Base-by-base conservation (phyloP, 176 grass and related monocot genomes). In the Oryza officinalis region DNA sequence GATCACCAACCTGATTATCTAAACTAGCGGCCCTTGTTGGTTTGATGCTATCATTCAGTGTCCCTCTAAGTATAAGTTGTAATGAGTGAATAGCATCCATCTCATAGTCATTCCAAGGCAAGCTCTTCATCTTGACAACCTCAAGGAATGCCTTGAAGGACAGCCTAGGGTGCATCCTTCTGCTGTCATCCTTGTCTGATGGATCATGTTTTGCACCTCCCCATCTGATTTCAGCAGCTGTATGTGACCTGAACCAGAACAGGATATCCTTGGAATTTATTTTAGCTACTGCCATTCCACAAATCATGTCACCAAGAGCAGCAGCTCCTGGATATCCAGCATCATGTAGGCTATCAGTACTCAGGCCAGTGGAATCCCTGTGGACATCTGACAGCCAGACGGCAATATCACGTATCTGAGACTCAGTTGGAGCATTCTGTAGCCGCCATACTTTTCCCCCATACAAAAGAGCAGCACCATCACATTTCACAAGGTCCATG, bases 41-140 rank as follows among this genome's bases (percentile, higher is more conserved):
- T 38, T 75, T 82, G 18, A 20, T n/a, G 61, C 30, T 44, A 33
- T 86, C 88, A 82, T 63, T 94, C 47, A 94, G 68, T 4, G 90
- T 81, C 54, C 92, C 92, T 70, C 96, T 88, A 31, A 98, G 89
- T 81, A 98, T 98, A 52, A 98, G 93, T 85, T 98, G 96, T 69
- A 98, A 43, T 11, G 96, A 94, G 83, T 98, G 96, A 80, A 98
- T 91, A 32, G 96, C 96, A 90, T 95, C 93, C 93, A 98, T 95
- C 66, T 98, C 96, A 7, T 92, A 88, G 72, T 98, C 96, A 77
- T 63, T 93, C 96, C 96, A 98, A 22, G 89, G 67, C 52, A 86
- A 79, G 65, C 96, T 95, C 83, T 92, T 91, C 91, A 95, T 90
- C 86, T 95, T 98, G 46, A 98, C 96, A 22, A 95, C 93, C 64